Percentiles rank a stretch among this genome's conserved stretches.
These are phyloP conservation scores for Suhomyces panamericanus DNA, from an alignment of 1,139 yeast genomes.

Conservation along the genomic window DNA sequence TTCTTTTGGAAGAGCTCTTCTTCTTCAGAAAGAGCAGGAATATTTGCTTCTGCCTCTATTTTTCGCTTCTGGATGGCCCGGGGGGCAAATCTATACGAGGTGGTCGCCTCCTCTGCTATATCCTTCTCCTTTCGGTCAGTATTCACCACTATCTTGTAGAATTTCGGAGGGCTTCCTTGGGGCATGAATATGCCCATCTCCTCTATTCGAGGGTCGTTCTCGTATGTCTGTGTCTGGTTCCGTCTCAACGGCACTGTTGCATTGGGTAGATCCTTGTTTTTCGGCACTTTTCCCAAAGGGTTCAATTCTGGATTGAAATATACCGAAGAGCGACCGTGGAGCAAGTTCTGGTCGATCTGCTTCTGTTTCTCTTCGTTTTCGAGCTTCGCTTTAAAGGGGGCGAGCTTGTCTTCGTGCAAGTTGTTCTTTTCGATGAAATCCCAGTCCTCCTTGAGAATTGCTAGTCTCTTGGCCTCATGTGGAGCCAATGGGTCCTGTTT, in stretches of 20 bases:
- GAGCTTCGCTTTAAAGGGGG: constrained; percentile 21
- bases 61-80: constrained; percentile 6
- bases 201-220: constrained; percentile 31
- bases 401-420: constrained; percentile 34
- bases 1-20: constrained; percentile 7
- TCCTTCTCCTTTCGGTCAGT: constrained; percentile 16
- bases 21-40: constrained; percentile 6
- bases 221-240: constrained; percentile 2
- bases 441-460: constrained; percentile 41
- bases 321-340: constrained; percentile 42
- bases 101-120: constrained; percentile 6
- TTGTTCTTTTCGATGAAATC: constrained; percentile 36
- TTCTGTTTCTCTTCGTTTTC: constrained; percentile 19
- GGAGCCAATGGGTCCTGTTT: constrained; percentile 18
- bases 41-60: constrained; percentile 7
- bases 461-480: constrained; percentile 25
- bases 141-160: constrained; percentile 42
- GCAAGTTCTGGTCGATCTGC: constrained; percentile 24
- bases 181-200: constrained; percentile 35
- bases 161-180: constrained; percentile 39
- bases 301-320: constrained; percentile 49
- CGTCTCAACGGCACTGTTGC: constrained; percentile 27
- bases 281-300: constrained; percentile 47
- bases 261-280: constrained; percentile 21
- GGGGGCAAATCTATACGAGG: constrained; percentile 7